A percentile compares a stretch with the other conserved stretches of the same genome.
Conservation (phyloP, 768 basidiomycete species). For the Hemileccinum rubropunctum region DNA sequence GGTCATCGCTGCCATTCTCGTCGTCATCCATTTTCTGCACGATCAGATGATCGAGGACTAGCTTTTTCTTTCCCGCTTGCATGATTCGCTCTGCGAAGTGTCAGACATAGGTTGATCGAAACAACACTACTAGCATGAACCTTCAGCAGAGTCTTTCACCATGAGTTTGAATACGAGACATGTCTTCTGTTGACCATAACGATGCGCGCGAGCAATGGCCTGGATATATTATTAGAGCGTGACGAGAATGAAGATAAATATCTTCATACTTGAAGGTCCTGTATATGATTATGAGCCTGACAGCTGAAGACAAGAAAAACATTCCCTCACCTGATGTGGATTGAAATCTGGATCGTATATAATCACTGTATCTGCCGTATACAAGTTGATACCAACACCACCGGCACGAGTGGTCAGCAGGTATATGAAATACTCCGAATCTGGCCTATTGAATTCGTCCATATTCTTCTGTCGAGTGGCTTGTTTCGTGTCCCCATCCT, state of each 20-base stretch:
- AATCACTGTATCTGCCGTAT: conserved; percentile 91
- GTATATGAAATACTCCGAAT: conserved; percentile 88
- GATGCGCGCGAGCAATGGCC: conserved; percentile 93
- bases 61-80: conserved; percentile 92
- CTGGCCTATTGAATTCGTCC: conserved; percentile 89
- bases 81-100: conserved; percentile 76
- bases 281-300: conserved; percentile 9
- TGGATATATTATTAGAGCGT: conserved; percentile 31
- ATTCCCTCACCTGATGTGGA: conserved; percentile 77
- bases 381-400: conserved; percentile 89
- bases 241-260: not conserved
- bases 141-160: conserved; percentile 93
- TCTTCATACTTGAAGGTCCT: conserved; percentile 83
- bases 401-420: conserved; percentile 91
- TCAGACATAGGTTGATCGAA: conserved; percentile 2
- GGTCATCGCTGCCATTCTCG: conserved; percentile 70
- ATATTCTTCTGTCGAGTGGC: conserved; percentile 87
- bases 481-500: conserved; percentile 91
- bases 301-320: not conserved
- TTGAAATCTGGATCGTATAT: conserved; percentile 98
- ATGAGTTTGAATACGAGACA: conserved; percentile 95
- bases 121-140: conserved; percentile 32
- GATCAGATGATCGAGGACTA: conserved; percentile 91
- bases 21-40: conserved; percentile 94
- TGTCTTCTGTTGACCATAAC: conserved; percentile 93